Evolutionary conservation across 305 asterid genomes (phyloP).

Genomic region (Fraxinus greggii): DNA sequence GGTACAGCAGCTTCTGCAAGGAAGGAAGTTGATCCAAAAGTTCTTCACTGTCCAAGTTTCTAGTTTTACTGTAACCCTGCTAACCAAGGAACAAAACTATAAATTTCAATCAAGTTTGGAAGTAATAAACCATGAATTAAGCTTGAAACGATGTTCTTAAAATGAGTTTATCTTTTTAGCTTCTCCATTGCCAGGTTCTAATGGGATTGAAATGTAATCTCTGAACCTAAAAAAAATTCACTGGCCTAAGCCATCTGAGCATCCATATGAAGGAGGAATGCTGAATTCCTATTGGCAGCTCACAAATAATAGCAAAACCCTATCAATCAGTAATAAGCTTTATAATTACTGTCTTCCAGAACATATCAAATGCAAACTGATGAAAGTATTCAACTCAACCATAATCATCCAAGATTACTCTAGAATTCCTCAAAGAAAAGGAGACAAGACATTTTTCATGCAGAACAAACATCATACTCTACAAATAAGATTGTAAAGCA

Average conservation of each 20-base stretch:
- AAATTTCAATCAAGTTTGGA: neutral
- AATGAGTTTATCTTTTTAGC: neutral
- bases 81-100: neutral
- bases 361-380: neutral
- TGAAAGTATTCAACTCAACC: neutral
- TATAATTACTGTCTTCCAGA: neutral
- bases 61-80: neutral
- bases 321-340: neutral
- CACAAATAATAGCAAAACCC: neutral
- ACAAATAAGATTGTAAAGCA: neutral
- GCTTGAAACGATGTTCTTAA: conserved; percentile 1
- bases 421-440: neutral
- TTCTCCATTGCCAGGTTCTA: neutral
- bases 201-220: neutral
- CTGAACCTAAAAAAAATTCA: neutral
- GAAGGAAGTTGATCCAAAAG: neutral
- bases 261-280: neutral
- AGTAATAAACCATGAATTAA: conserved; percentile 11
- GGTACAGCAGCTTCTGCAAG: neutral
- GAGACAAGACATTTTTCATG: neutral
- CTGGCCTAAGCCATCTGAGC: neutral
- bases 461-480: neutral
- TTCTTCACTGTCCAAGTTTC: neutral
- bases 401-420: neutral
- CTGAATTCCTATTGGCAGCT: neutral